Base-by-base conservation (phyloP, 2,329 filamentous ascomycete species). In the Cyanodermella asteris region DNA sequence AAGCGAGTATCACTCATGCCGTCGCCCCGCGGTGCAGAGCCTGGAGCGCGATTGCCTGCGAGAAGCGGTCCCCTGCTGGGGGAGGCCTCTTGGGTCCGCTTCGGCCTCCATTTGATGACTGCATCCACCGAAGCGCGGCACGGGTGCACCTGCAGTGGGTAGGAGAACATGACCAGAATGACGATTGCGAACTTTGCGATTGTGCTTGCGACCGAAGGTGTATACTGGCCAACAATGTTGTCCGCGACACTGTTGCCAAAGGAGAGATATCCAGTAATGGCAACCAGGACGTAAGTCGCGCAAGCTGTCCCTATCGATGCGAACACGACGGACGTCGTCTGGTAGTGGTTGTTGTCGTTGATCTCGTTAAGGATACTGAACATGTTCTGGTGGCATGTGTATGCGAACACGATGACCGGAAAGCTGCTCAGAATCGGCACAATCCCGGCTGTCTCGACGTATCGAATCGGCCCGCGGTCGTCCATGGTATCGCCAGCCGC, bases 371-470 rank as follows among this genome's bases (percentile, higher is more conserved):
- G 55, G 36, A 97, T 91, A 7, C 84, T 91, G 46, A 97, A 97
- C 87, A 97, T 97, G 77, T 97, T 97, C 43, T 97, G 87, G 49
- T 97, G 87, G 46, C 87, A 97, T 2, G 87, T 97, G 46, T 94
- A 97, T n/a, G 84, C 87, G 56, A 97, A 97, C 3, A 97, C 78
- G 28, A 94, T 82, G 26, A 97, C 81, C 0, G 87, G 87, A 34
- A 97, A 67, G 33, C 76, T 82, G 37, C 78, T 80, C 26, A 97
- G 57, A 5, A 75, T 71, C 18, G 74, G 64, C 7, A 91, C 59
- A 3, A 77, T 60, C 6, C 84, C 78, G 21, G 69, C 72, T 72
- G 80, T 91, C 32, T 65, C 55, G 33, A 93, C 59, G 16, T 80
- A 53, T 24, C 75, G 67, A 31, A 97, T 67, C 7, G 72, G 64